Evolutionary conservation across 2,329 filamentous ascomycete species (phyloP).

Genomic region (Ophiostoma piceae): DNA sequence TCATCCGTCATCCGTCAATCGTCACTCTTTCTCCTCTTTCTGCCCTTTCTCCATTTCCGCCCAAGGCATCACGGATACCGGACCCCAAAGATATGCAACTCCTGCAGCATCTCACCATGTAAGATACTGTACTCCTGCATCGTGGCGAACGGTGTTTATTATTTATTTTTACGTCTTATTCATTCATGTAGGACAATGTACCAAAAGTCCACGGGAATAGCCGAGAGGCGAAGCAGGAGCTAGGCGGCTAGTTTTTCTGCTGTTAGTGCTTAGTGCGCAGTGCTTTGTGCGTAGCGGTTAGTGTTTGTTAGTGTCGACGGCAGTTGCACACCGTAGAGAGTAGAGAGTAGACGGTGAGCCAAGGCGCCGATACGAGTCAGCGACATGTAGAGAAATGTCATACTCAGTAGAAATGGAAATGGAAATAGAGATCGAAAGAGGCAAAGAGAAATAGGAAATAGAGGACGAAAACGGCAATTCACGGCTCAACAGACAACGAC

Average conservation of each 20-base stretch:
- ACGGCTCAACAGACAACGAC: background rate
- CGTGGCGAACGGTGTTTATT: background rate
- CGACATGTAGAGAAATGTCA: background rate
- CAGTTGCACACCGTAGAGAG: background rate
- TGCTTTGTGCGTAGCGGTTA: background rate
- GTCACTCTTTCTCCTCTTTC: background rate
- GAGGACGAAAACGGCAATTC: background rate
- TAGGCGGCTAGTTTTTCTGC: background rate
- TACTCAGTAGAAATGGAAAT: background rate
- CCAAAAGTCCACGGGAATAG: conserved; percentile 3
- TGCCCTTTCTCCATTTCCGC: background rate
- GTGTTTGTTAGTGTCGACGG: background rate
- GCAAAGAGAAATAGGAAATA: background rate
- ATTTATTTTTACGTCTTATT: background rate
- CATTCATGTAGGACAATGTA: background rate
- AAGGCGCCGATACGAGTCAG: background rate
- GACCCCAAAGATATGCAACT: background rate
- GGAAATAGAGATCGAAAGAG: background rate
- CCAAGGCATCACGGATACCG: background rate
- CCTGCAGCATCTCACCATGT: conserved; percentile 6
- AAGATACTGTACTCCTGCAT: conserved; percentile 1
- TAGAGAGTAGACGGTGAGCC: background rate
- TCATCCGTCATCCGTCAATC: background rate
- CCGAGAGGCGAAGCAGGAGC: background rate
- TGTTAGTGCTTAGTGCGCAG: background rate